Conservation (phyloP, 1,284 basidiomycete genomes). For the Singerocomus inundabilis region DNA sequence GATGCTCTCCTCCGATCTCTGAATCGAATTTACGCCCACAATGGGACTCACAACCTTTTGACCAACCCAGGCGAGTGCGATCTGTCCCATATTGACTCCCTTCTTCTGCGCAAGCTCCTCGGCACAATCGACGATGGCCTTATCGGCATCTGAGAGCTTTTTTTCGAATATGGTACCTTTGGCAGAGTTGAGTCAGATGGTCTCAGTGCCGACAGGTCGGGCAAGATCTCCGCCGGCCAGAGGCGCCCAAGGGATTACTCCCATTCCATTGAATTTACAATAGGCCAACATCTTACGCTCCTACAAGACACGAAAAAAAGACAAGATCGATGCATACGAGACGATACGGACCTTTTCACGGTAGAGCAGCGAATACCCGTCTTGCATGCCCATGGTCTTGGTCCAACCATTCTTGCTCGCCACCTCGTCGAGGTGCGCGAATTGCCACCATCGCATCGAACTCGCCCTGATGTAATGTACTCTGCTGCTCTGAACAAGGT, state of each 20-base stretch:
- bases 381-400: conserved; percentile 40
- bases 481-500: conserved; percentile 42
- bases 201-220: conserved; percentile 34
- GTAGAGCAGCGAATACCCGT: conserved; percentile 43
- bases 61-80: conserved; percentile 41
- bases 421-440: conserved; percentile 42
- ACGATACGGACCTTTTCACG: conserved; percentile 35
- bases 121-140: conserved; percentile 41
- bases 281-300: conserved; percentile 49
- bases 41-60: conserved; percentile 42
- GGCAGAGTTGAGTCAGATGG: conserved; percentile 17
- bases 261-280: conserved; percentile 46
- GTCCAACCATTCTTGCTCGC: conserved; percentile 39
- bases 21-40: conserved; percentile 29
- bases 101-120: conserved; percentile 40
- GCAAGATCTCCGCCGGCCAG: conserved; percentile 41
- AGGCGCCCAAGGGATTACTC: conserved; percentile 43
- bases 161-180: conserved; percentile 34
- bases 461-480: conserved; percentile 47
- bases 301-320: conserved; percentile 18
- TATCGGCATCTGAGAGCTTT: conserved; percentile 32
- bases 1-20: conserved; percentile 27
- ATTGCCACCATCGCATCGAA: conserved; percentile 44
- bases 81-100: conserved; percentile 39
- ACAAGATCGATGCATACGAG: no score